These are phyloP conservation scores for Termitomyces sp. DNA, from an alignment of 768 basidiomycete genomes.

Conservation along the genomic window DNA sequence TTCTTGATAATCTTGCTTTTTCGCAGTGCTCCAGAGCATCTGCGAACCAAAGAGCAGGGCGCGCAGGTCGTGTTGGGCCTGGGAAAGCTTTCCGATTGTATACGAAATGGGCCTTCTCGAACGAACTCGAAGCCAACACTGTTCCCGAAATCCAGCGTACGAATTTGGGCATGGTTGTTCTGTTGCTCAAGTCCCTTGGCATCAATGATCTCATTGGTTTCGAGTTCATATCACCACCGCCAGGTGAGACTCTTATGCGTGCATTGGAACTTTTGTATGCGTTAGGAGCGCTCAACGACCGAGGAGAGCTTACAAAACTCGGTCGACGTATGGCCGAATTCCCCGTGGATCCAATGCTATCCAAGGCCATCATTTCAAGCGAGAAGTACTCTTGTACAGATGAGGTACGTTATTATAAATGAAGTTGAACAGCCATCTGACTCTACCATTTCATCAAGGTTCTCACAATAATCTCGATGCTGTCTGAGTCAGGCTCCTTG, in stretches of 20 bases:
- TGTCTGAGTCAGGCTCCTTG: constrained; percentile 91
- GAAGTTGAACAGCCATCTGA: not conserved
- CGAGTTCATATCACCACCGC: constrained; percentile 98
- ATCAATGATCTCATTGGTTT: constrained; percentile 99
- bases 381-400: constrained; percentile 94
- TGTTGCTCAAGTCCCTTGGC: constrained; percentile 92
- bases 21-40: constrained; percentile 93
- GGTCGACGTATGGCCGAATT: constrained; percentile 98
- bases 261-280: constrained; percentile 94
- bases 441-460: constrained; percentile 44
- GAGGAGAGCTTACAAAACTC: constrained; percentile 95
- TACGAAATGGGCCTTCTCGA: constrained; percentile 96
- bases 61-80: constrained; percentile 96
- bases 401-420: constrained; percentile 55
- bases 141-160: constrained; percentile 99
- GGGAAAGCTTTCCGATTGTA: constrained; percentile 98
- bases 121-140: constrained; percentile 95
- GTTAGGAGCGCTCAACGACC: constrained; percentile 91
- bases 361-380: constrained; percentile 93
- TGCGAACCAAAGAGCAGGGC: constrained; percentile 94
- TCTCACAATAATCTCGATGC: constrained; percentile 95
- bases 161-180: constrained; percentile 92
- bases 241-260: constrained; percentile 95
- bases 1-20: not conserved
- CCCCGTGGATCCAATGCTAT: constrained; percentile 97